A percentile compares a stretch with the other conserved stretches of the same genome.
These are phyloP conservation scores for Sclerospora graminicola DNA, from an alignment of 352 stramenopile genomes.

Conservation along the genomic window DNA sequence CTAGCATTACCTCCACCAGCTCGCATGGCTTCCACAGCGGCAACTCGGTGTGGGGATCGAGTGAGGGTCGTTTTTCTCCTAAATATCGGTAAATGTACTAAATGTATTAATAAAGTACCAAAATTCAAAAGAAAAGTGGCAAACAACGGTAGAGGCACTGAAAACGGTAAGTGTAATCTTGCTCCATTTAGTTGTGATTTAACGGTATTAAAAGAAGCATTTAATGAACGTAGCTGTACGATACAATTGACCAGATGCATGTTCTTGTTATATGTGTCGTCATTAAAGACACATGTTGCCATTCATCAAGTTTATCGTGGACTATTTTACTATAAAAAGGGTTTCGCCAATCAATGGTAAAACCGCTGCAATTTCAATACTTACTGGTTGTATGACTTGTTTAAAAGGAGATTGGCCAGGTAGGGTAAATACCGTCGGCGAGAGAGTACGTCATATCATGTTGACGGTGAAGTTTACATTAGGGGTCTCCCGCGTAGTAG, in stretches of 20 bases:
- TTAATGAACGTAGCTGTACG: constrained; percentile 37
- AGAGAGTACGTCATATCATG: too few species aligned
- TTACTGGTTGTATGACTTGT: neutral
- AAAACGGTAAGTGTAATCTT: constrained; percentile 23
- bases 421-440: too few species aligned
- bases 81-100: too few species aligned
- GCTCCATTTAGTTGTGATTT: constrained; percentile 2
- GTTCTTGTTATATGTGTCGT: constrained; percentile 53
- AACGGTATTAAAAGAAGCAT: neutral
- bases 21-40: constrained; percentile 40
- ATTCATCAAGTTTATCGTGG: constrained; percentile 92
- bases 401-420: too few species aligned
- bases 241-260: constrained; percentile 83
- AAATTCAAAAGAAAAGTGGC: constrained; percentile 30
- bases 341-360: constrained; percentile 85
- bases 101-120: too few species aligned
- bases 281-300: constrained; percentile 72
- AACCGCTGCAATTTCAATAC: neutral
- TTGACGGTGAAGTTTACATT: too few species aligned
- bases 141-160: constrained; percentile 56
- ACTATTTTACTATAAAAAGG: constrained; percentile 92
- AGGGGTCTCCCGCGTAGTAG: too few species aligned
- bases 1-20: constrained; percentile 12
- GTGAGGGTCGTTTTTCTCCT: neutral
- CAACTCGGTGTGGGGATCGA: neutral